phyloP scores from a whole-genome alignment of 345 rosid genomes.

The Eucalyptus curtisii region DNA sequence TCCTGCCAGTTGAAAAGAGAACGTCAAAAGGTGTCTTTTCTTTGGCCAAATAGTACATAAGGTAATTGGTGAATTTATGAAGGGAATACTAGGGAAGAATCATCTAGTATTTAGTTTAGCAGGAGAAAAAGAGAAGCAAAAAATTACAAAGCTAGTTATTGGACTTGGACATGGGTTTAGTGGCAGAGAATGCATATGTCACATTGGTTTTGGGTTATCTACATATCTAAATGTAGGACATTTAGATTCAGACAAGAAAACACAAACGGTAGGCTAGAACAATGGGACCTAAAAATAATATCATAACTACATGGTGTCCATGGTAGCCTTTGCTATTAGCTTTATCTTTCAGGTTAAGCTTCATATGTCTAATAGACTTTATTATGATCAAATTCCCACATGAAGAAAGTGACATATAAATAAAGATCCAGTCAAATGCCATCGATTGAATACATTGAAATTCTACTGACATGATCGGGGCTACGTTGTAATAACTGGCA shows the following conservation, averaged over 20 bases:
- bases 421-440: not conserved
- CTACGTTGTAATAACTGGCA: not conserved
- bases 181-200: not conserved
- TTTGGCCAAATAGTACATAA: not conserved
- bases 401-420: not conserved
- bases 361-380: not conserved
- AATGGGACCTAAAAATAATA: not conserved
- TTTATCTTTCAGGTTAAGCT: not conserved
- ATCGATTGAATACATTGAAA: not conserved
- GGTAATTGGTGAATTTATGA: not conserved
- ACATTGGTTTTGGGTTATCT: not conserved
- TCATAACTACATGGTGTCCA: rapidly evolving
- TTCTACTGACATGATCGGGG: not conserved
- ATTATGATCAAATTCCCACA: not conserved
- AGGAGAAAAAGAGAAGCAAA: not conserved
- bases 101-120: not conserved
- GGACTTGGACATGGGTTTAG: not conserved
- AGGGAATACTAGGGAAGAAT: not conserved
- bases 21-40: not conserved
- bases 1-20: not conserved
- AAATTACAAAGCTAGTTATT: not conserved
- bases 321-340: not conserved
- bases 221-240: not conserved
- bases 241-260: not conserved
- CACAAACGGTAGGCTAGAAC: not conserved